Percentiles rank a stretch among this genome's conserved stretches.
These are phyloP conservation scores for Jacaranda mimosifolia DNA, from an alignment of 257 asterid species.

Conservation along the genomic window DNA sequence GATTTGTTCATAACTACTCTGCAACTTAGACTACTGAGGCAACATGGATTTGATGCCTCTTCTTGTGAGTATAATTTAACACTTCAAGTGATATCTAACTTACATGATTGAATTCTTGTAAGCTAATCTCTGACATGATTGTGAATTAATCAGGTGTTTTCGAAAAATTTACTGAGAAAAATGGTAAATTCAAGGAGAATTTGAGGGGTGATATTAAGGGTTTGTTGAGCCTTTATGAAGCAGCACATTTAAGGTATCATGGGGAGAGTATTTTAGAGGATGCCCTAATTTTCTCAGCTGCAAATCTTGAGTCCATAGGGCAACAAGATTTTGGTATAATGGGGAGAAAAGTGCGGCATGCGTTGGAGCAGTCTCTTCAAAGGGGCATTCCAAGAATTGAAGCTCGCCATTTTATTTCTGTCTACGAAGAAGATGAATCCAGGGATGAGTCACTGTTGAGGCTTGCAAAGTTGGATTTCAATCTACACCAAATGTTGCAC, in stretches of 20 bases:
- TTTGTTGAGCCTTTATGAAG: slow-evolving; percentile 38
- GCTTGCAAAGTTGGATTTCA: slow-evolving; percentile 47
- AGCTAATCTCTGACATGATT: neutral
- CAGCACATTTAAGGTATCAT: slow-evolving; percentile 31
- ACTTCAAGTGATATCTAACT: no score
- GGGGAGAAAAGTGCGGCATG: slow-evolving; percentile 32
- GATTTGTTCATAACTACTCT: neutral
- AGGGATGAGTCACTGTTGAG: slow-evolving; percentile 29
- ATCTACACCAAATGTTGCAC: slow-evolving; percentile 40
- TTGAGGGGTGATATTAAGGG: slow-evolving; percentile 21
- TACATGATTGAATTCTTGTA: no score
- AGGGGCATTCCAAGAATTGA: slow-evolving; percentile 40
- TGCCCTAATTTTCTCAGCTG: slow-evolving; percentile 19
- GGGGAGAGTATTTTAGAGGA: slow-evolving; percentile 32
- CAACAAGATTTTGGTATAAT: neutral
- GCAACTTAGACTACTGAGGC: slow-evolving; percentile 30
- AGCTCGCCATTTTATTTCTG: slow-evolving; percentile 31
- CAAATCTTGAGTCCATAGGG: neutral
- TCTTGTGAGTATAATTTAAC: neutral
- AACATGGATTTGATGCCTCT: slow-evolving; percentile 28
- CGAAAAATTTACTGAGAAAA: slow-evolving; percentile 20
- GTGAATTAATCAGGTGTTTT: neutral
- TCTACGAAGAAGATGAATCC: slow-evolving; percentile 31
- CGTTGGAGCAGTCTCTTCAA: slow-evolving; percentile 34
- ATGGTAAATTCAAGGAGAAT: slow-evolving; percentile 22